Base-by-base conservation (phyloP, 257 asterid genomes). In the Rhazya stricta region DNA sequence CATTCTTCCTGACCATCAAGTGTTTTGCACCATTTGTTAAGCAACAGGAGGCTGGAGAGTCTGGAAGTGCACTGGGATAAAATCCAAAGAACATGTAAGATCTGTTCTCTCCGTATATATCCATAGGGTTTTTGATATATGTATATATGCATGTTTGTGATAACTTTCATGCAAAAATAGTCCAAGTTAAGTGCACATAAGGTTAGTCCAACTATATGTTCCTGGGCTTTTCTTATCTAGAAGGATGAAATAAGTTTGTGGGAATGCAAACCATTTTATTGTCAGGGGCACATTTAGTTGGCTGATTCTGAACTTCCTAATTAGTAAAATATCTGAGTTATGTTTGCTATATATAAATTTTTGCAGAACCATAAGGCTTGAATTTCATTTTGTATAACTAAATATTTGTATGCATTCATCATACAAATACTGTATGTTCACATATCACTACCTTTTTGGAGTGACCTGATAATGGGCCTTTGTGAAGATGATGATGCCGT, bases 1-100 rank as follows among this genome's bases (percentile, higher is more conserved):
- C 3, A 2, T 39, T 19, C 23, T 36, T 19, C 21, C 23, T 66
- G 46, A 66, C 71, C 9, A 8, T 37, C 7, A 27, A 15, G 56
- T 74, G 69, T 23, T 81, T 76, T 88, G 85, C 89, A 95, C 97
- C 90, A 81, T 79, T 82, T 92, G 82, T 82, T 95, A 39, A 88
- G 82, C 74, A 83, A 69, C 80, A 80, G 90, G 76, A 89, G 87
- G 82, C 79, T 92, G 92, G 89, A 77, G 76, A 78, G 83, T 78
- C 84, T 95, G 87, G 97, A 95, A 74, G 86, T 95, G 73, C 96
- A 84, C 72, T 92, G 96, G n/a, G 97, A 89, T 95, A 57, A 95
- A 94, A 84, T 88, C 95, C 76, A 84, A 79, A 76, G 91, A 88
- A 78, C 92, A 95, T 81, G 98, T 91, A 81, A 89, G 93, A 45